Conservation (phyloP, 106 monocot genomes). For the Allium sativum region DNA sequence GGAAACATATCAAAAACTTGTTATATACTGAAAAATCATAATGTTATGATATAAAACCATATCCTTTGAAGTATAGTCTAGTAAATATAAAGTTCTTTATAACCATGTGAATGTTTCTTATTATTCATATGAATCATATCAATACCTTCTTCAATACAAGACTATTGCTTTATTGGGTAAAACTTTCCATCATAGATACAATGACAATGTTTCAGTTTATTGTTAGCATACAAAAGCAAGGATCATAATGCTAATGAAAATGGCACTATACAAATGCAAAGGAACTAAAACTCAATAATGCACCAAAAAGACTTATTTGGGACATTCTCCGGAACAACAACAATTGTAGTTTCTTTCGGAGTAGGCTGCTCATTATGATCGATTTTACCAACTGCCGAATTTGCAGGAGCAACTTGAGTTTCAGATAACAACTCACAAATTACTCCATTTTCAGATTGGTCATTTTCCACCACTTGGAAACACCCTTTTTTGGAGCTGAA, state of each 20-base stretch:
- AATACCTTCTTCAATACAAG: not conserved
- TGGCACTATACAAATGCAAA: not conserved
- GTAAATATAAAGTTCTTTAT: no score
- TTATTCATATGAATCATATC: no score
- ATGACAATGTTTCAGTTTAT: not conserved
- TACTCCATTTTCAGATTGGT: slow-evolving; percentile 8
- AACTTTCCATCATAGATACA: not conserved
- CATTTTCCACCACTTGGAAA: slow-evolving; percentile 1
- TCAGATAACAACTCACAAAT: not conserved
- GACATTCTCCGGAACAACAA: slow-evolving; percentile 19
- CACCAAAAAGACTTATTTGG: slow-evolving; percentile 70
- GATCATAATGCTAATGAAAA: not conserved
- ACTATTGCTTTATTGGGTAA: not conserved
- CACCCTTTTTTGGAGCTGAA: slow-evolving; percentile 2
- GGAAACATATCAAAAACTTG: not conserved
- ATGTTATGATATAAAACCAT: no score
- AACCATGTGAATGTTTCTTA: no score
- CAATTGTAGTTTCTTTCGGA: slow-evolving; percentile 3
- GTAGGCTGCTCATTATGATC: slow-evolving; percentile 4
- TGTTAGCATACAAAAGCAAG: not conserved
- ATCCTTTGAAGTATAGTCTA: no score
- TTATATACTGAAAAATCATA: not conserved
- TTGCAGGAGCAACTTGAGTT: slow-evolving; percentile 8
- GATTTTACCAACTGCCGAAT: not conserved
- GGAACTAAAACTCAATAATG: slow-evolving; percentile 26